phyloP scores from a whole-genome alignment of 176 grass and related monocot species.

The Carex kokanica region DNA sequence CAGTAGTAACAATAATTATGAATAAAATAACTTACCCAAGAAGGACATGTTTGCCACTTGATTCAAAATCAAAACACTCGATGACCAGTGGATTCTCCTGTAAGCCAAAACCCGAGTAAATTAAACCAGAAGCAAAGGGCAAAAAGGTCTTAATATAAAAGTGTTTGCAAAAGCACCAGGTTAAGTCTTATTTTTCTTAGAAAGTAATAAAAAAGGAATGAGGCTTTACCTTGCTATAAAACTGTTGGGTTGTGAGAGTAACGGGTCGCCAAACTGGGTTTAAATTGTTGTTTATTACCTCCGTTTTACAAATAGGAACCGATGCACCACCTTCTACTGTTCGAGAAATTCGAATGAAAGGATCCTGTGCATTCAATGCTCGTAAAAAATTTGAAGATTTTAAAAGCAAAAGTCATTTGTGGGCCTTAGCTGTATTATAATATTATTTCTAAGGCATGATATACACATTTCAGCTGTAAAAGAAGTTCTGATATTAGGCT shows the following conservation, averaged over 20 bases:
- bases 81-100: conserved; percentile 96
- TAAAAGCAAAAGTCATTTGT: not conserved
- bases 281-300: conserved; percentile 65
- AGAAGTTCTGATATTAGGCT: not conserved
- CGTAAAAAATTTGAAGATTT: not conserved
- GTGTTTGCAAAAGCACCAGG: not conserved
- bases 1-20: not conserved
- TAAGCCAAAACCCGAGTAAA: conserved; percentile 36
- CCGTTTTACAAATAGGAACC: conserved; percentile 91
- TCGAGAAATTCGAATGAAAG: conserved; percentile 85
- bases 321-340: conserved; percentile 50
- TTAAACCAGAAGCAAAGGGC: conserved; percentile 11
- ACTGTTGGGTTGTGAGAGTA: conserved; percentile 76
- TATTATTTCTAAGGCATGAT: not conserved
- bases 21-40: conserved; percentile 60
- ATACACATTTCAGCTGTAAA: not conserved
- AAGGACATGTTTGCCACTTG: conserved; percentile 65
- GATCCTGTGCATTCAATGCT: conserved; percentile 58
- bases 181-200: not conserved
- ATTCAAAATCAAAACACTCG: conserved; percentile 95
- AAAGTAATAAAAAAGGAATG: not conserved
- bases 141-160: not conserved
- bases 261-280: conserved; percentile 85
- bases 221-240: conserved; percentile 76
- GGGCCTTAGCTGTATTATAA: not conserved